phyloP scores from a whole-genome alignment of 169 alveolate species.

The Plasmodium gaboni region DNA sequence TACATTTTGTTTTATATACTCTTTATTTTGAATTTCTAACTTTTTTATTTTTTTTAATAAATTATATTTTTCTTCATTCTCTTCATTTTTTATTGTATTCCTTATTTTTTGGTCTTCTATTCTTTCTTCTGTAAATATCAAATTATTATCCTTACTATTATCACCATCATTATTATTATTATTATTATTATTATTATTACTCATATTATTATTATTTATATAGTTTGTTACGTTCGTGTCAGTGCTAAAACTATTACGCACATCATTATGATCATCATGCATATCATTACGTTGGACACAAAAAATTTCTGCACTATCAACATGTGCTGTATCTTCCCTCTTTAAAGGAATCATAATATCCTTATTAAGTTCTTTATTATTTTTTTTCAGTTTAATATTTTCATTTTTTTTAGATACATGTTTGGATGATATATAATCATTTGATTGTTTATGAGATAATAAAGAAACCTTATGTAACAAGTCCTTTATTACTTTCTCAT shows the following conservation, averaged over 20 bases:
- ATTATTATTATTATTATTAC: neutral
- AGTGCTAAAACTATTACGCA: too few relatives aligned
- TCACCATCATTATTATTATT: neutral
- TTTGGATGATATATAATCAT: neutral
- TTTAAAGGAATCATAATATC: too few relatives aligned
- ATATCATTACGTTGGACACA: too few relatives aligned
- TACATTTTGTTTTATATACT: conserved; percentile 15
- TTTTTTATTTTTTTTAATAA: conserved; percentile 27
- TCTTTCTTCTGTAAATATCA: neutral
- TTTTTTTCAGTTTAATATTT: neutral
- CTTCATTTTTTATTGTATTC: neutral
- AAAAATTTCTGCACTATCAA: too few relatives aligned
- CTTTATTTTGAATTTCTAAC: conserved; percentile 39
- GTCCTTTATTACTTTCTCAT: conserved; percentile 24
- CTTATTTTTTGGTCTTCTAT: neutral
- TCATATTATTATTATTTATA: neutral
- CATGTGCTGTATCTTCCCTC: too few relatives aligned
- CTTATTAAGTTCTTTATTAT: neutral
- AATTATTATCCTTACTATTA: neutral
- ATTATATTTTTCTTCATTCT: neutral
- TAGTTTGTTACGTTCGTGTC: too few relatives aligned
- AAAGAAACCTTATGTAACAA: conserved; percentile 9
- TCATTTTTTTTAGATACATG: neutral
- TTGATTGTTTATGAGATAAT: neutral
- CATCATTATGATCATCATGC: too few relatives aligned